A percentile compares a stretch with the other conserved stretches of the same genome.
These are phyloP conservation scores for Theobroma cacao DNA, from an alignment of 345 rosid species.

Conservation along the genomic window DNA sequence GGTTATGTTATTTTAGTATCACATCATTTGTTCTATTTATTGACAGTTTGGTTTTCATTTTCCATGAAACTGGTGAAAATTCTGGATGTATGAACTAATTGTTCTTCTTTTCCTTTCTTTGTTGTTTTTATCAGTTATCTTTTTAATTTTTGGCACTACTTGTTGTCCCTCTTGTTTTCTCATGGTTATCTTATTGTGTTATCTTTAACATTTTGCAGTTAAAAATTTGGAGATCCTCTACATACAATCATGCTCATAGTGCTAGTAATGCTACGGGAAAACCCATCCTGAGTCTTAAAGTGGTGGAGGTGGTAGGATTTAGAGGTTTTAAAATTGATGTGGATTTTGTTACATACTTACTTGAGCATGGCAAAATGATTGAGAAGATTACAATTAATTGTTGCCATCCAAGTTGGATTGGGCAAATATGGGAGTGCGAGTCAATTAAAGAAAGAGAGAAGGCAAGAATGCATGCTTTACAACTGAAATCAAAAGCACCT, in stretches of 20 bases:
- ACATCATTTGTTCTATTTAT: background rate
- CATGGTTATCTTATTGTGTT: background rate
- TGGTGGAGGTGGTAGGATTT: conserved; percentile 6
- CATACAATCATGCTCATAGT: conserved; percentile 3
- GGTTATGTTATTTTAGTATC: background rate
- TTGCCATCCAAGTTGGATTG: conserved; percentile 13
- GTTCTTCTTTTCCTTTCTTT: no score
- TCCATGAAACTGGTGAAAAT: background rate
- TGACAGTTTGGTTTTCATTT: background rate
- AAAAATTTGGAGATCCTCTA: conserved; percentile 6
- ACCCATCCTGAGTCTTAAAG: conserved; percentile 8
- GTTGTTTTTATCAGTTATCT: background rate
- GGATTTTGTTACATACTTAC: background rate
- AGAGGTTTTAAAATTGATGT: conserved; percentile 9
- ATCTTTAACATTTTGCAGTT: conserved; percentile 1
- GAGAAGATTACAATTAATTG: conserved; percentile 8
- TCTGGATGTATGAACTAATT: background rate
- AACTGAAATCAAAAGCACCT: background rate
- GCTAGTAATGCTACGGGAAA: background rate
- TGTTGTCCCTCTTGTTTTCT: background rate
- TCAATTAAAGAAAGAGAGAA: conserved; percentile 5
- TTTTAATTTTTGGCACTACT: background rate
- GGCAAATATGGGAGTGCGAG: conserved; percentile 12
- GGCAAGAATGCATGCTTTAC: background rate
- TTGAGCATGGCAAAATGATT: background rate